Evolutionary conservation across 2,329 filamentous ascomycete species (phyloP), one percentile per base, ranked within the genome.

Genomic region (Tolypocladium amazonense): DNA sequence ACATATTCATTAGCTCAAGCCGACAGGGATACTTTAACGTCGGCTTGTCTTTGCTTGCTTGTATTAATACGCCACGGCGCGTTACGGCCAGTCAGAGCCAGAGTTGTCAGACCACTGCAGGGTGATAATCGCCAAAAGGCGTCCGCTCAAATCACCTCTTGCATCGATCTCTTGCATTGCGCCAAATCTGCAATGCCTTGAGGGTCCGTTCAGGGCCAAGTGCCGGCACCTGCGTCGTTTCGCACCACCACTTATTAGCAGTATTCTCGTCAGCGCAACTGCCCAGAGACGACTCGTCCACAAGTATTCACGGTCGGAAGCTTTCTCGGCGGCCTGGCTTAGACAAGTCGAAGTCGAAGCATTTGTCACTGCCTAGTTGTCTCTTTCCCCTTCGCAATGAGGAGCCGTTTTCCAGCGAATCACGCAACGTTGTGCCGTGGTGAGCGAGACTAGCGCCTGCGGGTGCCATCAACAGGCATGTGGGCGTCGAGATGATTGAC

Each of bases 341-440:
- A 41, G 53, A 59, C 47, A 54, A 43, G 23, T 27, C 25, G 23
- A 47, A 14, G 7, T 12, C 33, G 39, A 30, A 38, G 30, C 27
- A 59, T 59, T 50, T 59, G 52, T 47, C 38, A 56, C 20, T 41
- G 39, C 18, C 45, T 3, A 50, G 25, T 57, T 60, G 56, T 56
- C 59, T 56, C 35, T 57, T 25, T 38, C 56, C 56, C 50, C 56
- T 25, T 25, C 39, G 27, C 30, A 3, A 23, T 2, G 27, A 23
- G 23, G 20, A 1, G 20, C 20, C 30, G 4, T 23, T 8, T 23
- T 37, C 4, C 18, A 23, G 50, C 50, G 50, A 35, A 54, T 54
- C 50, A 35, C 20, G 5, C 30, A 2, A 30, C 30, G 12, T 52
- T 38, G 27, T 27, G 43, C 27, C 55, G 15, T 39, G 55, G 39